Evolutionary conservation across 352 stramenopile genomes (phyloP), one percentile per base, ranked within the genome.

Genomic region (Phytophthora multivora): DNA sequence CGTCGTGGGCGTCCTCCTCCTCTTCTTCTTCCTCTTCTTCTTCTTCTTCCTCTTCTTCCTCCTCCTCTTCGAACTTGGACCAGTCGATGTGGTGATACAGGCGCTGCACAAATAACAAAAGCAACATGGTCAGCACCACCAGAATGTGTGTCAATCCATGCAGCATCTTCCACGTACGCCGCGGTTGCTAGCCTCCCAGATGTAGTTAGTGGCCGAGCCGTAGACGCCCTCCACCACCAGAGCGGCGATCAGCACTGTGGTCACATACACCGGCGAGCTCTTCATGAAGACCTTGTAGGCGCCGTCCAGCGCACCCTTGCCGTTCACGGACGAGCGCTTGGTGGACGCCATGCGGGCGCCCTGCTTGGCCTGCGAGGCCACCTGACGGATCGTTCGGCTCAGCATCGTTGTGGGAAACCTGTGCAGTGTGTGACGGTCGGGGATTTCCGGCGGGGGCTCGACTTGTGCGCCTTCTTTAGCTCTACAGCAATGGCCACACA

Each of bases 51-150:
- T 90, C 75, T 55, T 93, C 86, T 39, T 95, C 86, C 2, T 95
- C 86, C 50, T 92, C 83, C 56, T 88, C 79, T 68, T 89, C 88
- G 73, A 95, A 95, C 67, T 93, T 76, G 31, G 73, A 81, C 86
- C 86, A 95, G 79, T 93, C 86, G 30, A 95, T 86, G 79, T 95
- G 86, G 69, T 95, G 83, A 72, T 93, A 95, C 77, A 95, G 69
- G 49, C 86, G 81, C 84, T 93, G 48, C 1, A 42, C 19, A 6
- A 50, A 23, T 23, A 23, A 19, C 42, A 47, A 11, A 49, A 51
- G 31, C 19, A 58, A 30, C 31, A 35, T 33, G 16, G 60, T 52
- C 30, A 66, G 63, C 52, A 76, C 65, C 71, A 78, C 60, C 75
- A 81, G 70, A 82, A 79, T 52, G 52, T 52, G 52, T 23, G 5